Conservation (phyloP, 2,329 filamentous ascomycete species). For the Elsinoe batatas region DNA sequence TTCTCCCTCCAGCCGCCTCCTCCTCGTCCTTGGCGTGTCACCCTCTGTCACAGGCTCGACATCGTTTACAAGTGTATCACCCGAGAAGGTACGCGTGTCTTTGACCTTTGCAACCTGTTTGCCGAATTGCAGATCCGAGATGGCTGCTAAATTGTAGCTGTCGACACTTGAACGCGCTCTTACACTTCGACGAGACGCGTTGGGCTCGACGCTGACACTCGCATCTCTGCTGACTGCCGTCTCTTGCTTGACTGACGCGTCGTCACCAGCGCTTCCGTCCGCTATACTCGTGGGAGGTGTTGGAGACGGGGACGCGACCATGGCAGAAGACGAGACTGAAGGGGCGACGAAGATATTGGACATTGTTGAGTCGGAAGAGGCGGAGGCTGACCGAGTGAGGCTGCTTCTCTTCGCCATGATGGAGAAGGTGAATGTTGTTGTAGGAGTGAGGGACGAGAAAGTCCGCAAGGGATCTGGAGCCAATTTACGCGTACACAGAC, state of each 20-base stretch:
- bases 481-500: slow-evolving; percentile 8
- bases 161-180: slow-evolving; percentile 47
- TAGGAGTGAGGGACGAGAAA: neutral
- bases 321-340: slow-evolving; percentile 32
- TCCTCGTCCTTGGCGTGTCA: slow-evolving; percentile 15
- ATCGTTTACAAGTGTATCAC: slow-evolving; percentile 28
- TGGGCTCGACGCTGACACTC: neutral
- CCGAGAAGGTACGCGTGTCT: slow-evolving; percentile 27
- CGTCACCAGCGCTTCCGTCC: slow-evolving; percentile 49
- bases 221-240: slow-evolving; percentile 9
- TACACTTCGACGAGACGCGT: slow-evolving; percentile 36
- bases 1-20: slow-evolving; percentile 26
- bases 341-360: slow-evolving; percentile 33
- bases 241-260: slow-evolving; percentile 22
- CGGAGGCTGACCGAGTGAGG: slow-evolving; percentile 26
- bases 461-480: neutral
- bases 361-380: slow-evolving; percentile 33
- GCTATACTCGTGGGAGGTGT: slow-evolving; percentile 59
- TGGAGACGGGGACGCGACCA: slow-evolving; percentile 47
- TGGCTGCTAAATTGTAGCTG: slow-evolving; percentile 49
- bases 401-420: slow-evolving; percentile 3
- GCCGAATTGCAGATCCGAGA: slow-evolving; percentile 21
- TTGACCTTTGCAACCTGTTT: slow-evolving; percentile 16
- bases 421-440: neutral
- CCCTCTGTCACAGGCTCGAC: slow-evolving; percentile 20